Evolutionary conservation across 805 yeast species (phyloP), one percentile per base, ranked within the genome.

Genomic region (Candida xyloterini): DNA sequence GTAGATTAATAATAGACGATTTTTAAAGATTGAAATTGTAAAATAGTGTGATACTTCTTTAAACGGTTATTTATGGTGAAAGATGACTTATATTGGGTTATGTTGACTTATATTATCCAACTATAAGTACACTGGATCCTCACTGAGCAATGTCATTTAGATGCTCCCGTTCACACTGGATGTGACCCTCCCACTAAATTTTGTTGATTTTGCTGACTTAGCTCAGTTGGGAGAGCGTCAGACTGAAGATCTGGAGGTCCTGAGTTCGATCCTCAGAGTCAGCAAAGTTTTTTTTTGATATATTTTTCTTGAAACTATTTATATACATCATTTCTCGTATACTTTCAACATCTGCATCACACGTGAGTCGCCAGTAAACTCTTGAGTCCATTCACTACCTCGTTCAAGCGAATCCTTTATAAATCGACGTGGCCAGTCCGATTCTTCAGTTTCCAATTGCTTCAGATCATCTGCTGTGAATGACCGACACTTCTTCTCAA

Each of bases 381-480:
- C 90, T 55, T 79, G 79, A 40, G 82, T 79, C 99, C 99, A 91
- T 59, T 91, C 97, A 48, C 95, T 83, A 28, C 76, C 66, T 48
- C 78, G 82, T 37, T 78, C 84, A 33, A 62, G 58, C n/a, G 96
- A 95, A 43, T 71, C 73, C 49, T 78, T 72, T 24, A 86, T 84
- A 96, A 97, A 91, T 42, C 74, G 73, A 39, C 67, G 62, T 10
- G 96, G 96, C 97, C 97, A 91, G 48, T 86, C 91, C 5, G 60
- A 54, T 57, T 90, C 96, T 59, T 89, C 96, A 29, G 68, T 78
- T 14, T 58, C 55, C 11, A 74, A 76, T 43, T 66, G 59, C 20
- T 59, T 54, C 38, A 65, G 53, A 40, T 76, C 80, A 9, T 56
- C 43, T 32, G 68, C 60, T 37, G 59, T 65, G 53, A 78, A 84